Evolutionary conservation across 2,329 filamentous ascomycete genomes (phyloP), one percentile per base, ranked within the genome.

Genomic region (Aureobasidium melanogenum): DNA sequence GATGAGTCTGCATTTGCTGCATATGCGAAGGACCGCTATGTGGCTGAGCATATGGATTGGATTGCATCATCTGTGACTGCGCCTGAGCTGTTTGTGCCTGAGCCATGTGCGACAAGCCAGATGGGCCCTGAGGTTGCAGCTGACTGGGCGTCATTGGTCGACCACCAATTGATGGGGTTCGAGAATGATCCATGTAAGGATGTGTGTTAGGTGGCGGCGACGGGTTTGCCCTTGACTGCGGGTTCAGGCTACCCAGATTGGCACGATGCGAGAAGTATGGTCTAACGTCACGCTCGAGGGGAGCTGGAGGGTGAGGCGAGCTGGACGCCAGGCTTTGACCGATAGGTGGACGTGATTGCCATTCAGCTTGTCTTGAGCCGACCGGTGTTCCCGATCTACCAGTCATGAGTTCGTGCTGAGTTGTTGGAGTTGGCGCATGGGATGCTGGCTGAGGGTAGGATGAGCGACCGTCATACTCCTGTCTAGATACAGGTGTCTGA

Each of bases 131-230:
- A 22, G 60, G 44, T 32, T 62, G 56, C 19, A 48, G 19, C n/a
- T 61, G 65, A 61, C 47, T 62, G 48, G 56, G 66, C 48, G 30
- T 65, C 41, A 50, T 60, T 28, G 64, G 64, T 57, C 60, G 63
- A 39, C 63, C 56, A 15, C 56, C 57, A 9, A 71, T 60, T 17
- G 71, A 73, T 8, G 70, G 66, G 9, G 71, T 73, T 22, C 70
- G 66, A 10, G 71, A 73, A 56, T 74, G 71, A 1, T 62, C 41
- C 48, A 61, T 56, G 52, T 54, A 61, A 41, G 58, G 48, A 68
- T 66, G 58, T 24, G 56, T 34, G 52, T 67, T 67, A 3, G 72
- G 72, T n/a, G 72, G 72, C 9, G 72, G 71, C 12, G 72, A 72
- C 9, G 71, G 70, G 48, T 71, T 71, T 8, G 64, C 68, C 38